Evolutionary conservation across 768 basidiomycete genomes (phyloP).

Genomic region (Baorangia bicolor): DNA sequence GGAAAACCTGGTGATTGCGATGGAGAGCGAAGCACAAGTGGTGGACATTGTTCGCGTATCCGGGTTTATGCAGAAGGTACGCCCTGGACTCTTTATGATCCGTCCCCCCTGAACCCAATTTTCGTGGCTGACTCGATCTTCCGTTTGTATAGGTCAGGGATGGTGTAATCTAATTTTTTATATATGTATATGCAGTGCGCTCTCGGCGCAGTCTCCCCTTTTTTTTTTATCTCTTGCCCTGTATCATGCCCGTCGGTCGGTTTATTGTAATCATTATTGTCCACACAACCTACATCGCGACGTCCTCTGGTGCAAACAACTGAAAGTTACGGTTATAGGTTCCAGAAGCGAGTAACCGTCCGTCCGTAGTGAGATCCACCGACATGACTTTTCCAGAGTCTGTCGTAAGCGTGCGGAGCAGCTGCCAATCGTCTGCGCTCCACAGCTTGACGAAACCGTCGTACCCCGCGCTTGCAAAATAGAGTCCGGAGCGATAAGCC

Average conservation of each 20-base stretch:
- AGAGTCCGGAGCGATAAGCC: slow-evolving; percentile 84
- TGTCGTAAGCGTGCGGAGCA: slow-evolving; percentile 82
- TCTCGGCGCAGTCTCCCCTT: slow-evolving; percentile 1
- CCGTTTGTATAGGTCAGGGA: slow-evolving; percentile 36
- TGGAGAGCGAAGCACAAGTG: slow-evolving; percentile 83
- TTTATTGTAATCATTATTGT: slow-evolving; percentile 24
- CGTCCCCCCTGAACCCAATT: slow-evolving; percentile 21
- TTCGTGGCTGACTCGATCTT: slow-evolving; percentile 22
- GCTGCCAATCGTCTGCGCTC: slow-evolving; percentile 98
- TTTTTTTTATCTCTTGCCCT: slow-evolving; percentile 24
- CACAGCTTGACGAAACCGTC: slow-evolving; percentile 95
- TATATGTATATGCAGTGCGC: slow-evolving; percentile 16
- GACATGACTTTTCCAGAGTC: slow-evolving; percentile 99
- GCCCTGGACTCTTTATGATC: slow-evolving; percentile 17
- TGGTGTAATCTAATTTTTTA: slow-evolving; percentile 38
- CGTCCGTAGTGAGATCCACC: slow-evolving; percentile 86
- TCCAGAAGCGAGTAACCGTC: slow-evolving; percentile 80
- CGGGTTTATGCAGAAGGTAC: slow-evolving; percentile 88
- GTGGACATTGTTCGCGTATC: slow-evolving; percentile 85
- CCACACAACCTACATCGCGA: slow-evolving; percentile 29
- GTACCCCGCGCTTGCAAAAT: slow-evolving; percentile 92
- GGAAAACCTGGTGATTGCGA: slow-evolving; percentile 78
- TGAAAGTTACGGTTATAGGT: slow-evolving; percentile 96
- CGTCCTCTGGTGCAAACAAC: slow-evolving; percentile 79
- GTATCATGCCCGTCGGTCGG: slow-evolving; percentile 33